phyloP scores from a whole-genome alignment of 2,329 filamentous ascomycete species.

The Epicoccum sorghinum region DNA sequence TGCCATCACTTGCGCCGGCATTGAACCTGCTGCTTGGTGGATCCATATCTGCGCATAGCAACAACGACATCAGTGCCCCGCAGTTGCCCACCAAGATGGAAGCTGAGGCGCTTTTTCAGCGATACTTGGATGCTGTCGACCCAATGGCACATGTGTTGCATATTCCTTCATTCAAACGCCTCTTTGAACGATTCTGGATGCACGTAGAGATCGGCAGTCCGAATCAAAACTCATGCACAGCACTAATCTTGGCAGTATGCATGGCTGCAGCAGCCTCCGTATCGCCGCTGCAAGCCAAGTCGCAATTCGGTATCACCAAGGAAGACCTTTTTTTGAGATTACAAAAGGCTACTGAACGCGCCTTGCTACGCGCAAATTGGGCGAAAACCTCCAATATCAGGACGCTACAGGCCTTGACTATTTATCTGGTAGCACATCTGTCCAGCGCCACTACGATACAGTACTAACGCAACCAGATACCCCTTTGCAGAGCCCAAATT shows the following conservation, averaged over 20 bases:
- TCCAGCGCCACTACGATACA: neutral
- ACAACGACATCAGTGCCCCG: slow-evolving; percentile 37
- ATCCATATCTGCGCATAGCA: slow-evolving; percentile 35
- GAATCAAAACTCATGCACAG: slow-evolving; percentile 46
- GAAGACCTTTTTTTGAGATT: slow-evolving; percentile 45
- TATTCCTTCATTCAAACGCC: slow-evolving; percentile 45
- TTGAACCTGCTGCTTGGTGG: slow-evolving; percentile 42
- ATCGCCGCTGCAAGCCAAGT: slow-evolving; percentile 47
- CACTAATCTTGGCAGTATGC: slow-evolving; percentile 45
- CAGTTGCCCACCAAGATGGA: slow-evolving; percentile 45
- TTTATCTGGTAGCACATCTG: slow-evolving; percentile 38
- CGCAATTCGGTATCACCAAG: slow-evolving; percentile 47
- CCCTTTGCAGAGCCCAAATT: slow-evolving; percentile 46
- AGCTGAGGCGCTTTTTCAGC: slow-evolving; percentile 42
- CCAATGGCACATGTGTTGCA: slow-evolving; percentile 48
- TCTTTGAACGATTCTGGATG: slow-evolving; percentile 47
- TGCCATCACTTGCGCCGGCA: slow-evolving; percentile 46
- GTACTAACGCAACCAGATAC: slow-evolving; percentile 36
- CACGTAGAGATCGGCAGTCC: slow-evolving; percentile 44
- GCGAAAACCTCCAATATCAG: slow-evolving; percentile 48
- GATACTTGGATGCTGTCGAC: slow-evolving; percentile 46
- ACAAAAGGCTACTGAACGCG: slow-evolving; percentile 46
- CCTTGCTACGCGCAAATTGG: slow-evolving; percentile 46
- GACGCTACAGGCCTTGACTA: slow-evolving; percentile 46
- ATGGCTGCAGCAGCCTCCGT: slow-evolving; percentile 47